Conservation (phyloP, 2,329 filamentous ascomycete genomes). For the Catunica adiposa region DNA sequence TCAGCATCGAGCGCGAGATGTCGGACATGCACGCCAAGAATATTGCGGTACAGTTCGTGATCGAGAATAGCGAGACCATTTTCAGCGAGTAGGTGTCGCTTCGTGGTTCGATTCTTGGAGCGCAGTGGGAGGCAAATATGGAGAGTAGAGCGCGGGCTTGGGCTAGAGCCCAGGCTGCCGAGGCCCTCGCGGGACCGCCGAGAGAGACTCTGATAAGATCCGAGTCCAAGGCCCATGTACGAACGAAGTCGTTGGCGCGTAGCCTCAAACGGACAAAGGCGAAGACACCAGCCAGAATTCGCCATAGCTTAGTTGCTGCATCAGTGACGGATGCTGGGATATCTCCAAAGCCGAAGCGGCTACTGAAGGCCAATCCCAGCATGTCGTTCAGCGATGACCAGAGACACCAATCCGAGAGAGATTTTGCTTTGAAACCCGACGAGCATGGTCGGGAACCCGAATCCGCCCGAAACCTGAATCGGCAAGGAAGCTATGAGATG, state of each 20-base stretch:
- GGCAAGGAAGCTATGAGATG: neutral
- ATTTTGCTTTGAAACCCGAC: neutral
- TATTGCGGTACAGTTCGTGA: conserved; percentile 75
- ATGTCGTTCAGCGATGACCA: neutral
- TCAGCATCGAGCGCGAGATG: conserved; percentile 83
- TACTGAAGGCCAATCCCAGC: neutral
- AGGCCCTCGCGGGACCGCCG: neutral
- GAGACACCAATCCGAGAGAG: neutral
- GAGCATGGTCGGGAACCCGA: neutral
- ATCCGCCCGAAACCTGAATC: neutral
- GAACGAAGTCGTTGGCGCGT: conserved; percentile 1
- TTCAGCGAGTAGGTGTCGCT: conserved; percentile 36
- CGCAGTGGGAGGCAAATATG: neutral
- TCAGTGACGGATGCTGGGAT: neutral
- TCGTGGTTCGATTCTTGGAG: conserved; percentile 8
- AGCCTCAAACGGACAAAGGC: neutral
- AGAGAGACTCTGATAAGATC: neutral
- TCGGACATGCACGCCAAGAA: conserved; percentile 92
- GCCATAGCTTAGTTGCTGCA: neutral
- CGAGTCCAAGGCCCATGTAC: conserved; percentile 2
- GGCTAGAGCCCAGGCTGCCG: neutral
- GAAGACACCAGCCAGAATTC: neutral
- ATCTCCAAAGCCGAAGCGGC: neutral
- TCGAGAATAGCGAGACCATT: conserved; percentile 74
- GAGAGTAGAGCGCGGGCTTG: neutral